Percentiles rank a stretch among this genome's conserved stretches.
Evolutionary conservation across 176 grass and related monocot genomes (phyloP).

Genomic region (Thalia dealbata): DNA sequence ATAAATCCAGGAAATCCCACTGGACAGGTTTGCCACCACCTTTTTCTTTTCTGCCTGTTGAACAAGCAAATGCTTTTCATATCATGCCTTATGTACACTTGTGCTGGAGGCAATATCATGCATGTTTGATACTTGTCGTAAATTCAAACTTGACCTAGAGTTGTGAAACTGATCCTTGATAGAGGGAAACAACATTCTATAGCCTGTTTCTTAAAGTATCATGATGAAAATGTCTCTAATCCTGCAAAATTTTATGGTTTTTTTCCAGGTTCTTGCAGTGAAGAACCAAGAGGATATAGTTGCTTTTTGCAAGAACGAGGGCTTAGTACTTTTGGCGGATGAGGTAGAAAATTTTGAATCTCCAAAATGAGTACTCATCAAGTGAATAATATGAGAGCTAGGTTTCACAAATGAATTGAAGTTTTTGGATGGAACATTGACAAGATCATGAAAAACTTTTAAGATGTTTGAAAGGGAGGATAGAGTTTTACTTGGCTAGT

Average conservation of each 20-base stretch:
- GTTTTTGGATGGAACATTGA: too few relatives aligned
- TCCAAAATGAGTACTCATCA: too few relatives aligned
- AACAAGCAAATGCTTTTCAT: too few relatives aligned
- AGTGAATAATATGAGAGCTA: too few relatives aligned
- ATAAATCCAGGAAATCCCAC: constrained; percentile 98
- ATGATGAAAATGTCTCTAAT: background rate
- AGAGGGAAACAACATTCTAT: background rate
- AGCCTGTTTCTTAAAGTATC: background rate
- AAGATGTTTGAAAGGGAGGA: constrained; percentile 15
- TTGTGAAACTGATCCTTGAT: too few relatives aligned
- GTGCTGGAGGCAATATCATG: too few relatives aligned
- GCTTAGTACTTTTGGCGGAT: constrained; percentile 81
- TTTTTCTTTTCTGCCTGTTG: too few relatives aligned
- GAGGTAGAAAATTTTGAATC: too few relatives aligned
- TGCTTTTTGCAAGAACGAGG: constrained; percentile 87
- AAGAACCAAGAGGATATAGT: constrained; percentile 87
- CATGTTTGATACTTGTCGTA: background rate
- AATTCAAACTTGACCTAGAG: background rate
- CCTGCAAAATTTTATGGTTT: background rate
- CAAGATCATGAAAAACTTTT: too few relatives aligned
- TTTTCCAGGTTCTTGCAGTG: constrained; percentile 62
- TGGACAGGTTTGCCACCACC: constrained; percentile 47
- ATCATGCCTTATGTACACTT: too few relatives aligned
- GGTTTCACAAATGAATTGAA: too few relatives aligned
- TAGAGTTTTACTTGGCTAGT: too few relatives aligned